Evolutionary conservation across 805 yeast genomes (phyloP), one percentile per base, ranked within the genome.

Genomic region (Hyphopichia homilentoma): DNA sequence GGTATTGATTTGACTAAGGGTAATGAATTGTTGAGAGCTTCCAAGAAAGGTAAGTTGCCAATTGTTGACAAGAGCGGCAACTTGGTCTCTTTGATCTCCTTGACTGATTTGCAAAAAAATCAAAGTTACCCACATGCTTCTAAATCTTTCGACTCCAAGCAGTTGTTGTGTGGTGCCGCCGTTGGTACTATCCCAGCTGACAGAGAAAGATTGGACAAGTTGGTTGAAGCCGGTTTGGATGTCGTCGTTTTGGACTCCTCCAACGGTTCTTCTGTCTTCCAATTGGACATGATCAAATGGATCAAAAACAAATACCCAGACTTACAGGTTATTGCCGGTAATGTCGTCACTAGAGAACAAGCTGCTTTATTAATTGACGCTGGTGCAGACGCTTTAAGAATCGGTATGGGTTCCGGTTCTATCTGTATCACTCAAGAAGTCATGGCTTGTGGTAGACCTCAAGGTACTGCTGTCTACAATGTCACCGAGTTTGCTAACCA

Each of bases 371-470:
- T 93, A 57, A 90, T 88, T 38, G 82, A 75, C 52, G 96, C 95
- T 33, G 98, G 98, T 68, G 96, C 95, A 33, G 98, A 93, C 63
- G 97, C 89, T 61, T 75, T 93, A 54, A 87, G 97, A 77, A 90
- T 93, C 50, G 98, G 98, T 71, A 93, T 93, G 98, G 98, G 98
- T 59, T 86, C 97, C 21, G 98, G 98, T 55, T 87, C 97, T 42
- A 94, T 94, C 61, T 93, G 98, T 77, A 93, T 93, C 61, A 93
- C 98, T 33, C 98, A 93, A 73, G 98, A 93, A 72, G 98, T 93
- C 40, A 93, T 93, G 98, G 98, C 98, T 33, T 95, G 96, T 70
- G 98, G 98, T 70, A 88, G 98, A 77, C 98, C 98, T 41, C 98
- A 93, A 74, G 98, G 97, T 70, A 88, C 97, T 47, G 98, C 98